Conservation (phyloP, 1,284 basidiomycete genomes). For the Rhodofomes roseus region DNA sequence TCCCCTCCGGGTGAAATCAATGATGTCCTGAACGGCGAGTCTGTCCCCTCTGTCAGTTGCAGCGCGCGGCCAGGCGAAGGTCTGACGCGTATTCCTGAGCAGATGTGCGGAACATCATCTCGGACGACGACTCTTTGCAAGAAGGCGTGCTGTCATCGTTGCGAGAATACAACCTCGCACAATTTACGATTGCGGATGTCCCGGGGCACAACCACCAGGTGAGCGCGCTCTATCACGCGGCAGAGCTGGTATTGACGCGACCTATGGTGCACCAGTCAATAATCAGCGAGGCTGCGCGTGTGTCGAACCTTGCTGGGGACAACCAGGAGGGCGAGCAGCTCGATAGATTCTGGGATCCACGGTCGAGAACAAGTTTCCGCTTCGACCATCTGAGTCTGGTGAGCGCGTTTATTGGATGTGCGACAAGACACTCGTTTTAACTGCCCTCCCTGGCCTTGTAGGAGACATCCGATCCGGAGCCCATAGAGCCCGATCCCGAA, state of each 20-base stretch:
- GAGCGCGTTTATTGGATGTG: conserved; percentile 2
- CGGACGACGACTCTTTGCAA: conserved; percentile 79
- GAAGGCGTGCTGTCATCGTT: conserved; percentile 74
- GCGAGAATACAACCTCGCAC: conserved; percentile 79
- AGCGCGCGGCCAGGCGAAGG: conserved; percentile 6
- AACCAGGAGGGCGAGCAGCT: conserved; percentile 35
- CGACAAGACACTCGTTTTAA: neutral
- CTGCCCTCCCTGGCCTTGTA: conserved; percentile 25
- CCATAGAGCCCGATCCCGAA: conserved; percentile 57
- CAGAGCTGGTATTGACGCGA: neutral
- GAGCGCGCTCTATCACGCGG: conserved; percentile 15
- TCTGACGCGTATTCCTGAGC: conserved; percentile 13
- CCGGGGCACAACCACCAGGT: conserved; percentile 73
- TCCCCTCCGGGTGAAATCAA: conserved; percentile 94
- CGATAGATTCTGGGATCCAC: conserved; percentile 79
- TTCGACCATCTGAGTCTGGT: conserved; percentile 84
- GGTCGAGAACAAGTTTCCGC: conserved; percentile 70
- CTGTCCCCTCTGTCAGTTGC: neutral
- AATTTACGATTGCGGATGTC: conserved; percentile 82
- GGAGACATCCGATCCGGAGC: conserved; percentile 74
- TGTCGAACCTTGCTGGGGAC: conserved; percentile 24
- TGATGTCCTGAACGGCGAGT: conserved; percentile 84
- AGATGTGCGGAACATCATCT: conserved; percentile 89
- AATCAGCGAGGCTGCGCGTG: conserved; percentile 64
- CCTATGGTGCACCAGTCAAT: conserved; percentile 49